Percentiles rank a stretch among this genome's conserved stretches.
phyloP scores from a whole-genome alignment of 2,329 filamentous ascomycete species.

The Capronia coronata region DNA sequence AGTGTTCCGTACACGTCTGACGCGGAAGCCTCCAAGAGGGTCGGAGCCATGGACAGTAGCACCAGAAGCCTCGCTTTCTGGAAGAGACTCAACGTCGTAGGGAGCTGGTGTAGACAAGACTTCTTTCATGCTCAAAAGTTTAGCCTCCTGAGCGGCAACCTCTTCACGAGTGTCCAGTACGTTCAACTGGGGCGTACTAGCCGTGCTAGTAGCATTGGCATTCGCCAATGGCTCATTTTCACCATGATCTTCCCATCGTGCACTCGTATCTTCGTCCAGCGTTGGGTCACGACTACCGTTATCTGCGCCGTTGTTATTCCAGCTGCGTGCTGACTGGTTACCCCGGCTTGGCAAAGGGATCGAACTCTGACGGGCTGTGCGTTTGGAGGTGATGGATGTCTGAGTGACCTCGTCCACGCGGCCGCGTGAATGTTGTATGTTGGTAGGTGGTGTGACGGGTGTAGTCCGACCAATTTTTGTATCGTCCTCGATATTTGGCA shows the following conservation, averaged over 20 bases:
- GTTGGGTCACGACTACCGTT: not conserved
- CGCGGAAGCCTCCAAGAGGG: slow-evolving; percentile 17
- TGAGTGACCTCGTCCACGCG: not conserved
- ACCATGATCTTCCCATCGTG: not conserved
- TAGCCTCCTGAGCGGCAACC: not conserved
- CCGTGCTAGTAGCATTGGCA: too few species aligned
- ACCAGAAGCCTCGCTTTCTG: slow-evolving; percentile 6
- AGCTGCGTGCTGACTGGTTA: not conserved
- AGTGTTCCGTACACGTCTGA: slow-evolving; percentile 13
- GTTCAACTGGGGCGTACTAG: not conserved
- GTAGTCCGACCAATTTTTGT: not conserved
- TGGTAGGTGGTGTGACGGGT: not conserved
- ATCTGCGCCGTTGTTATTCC: not conserved
- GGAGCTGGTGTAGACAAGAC: slow-evolving; percentile 12
- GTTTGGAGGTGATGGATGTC: not conserved
- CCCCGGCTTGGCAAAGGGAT: slow-evolving; percentile 14
- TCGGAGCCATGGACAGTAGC: slow-evolving; percentile 17
- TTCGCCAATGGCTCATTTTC: too few species aligned
- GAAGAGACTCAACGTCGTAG: slow-evolving; percentile 4
- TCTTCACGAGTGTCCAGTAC: not conserved
- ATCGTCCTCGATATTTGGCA: not conserved
- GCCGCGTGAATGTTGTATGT: not conserved
- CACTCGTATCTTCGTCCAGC: not conserved
- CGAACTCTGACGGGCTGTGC: slow-evolving; percentile 13
- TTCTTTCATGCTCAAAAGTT: slow-evolving; percentile 11